These are phyloP conservation scores for Tetradesmus obliquus DNA, from an alignment of 139 green algal genomes.

Conservation along the genomic window DNA sequence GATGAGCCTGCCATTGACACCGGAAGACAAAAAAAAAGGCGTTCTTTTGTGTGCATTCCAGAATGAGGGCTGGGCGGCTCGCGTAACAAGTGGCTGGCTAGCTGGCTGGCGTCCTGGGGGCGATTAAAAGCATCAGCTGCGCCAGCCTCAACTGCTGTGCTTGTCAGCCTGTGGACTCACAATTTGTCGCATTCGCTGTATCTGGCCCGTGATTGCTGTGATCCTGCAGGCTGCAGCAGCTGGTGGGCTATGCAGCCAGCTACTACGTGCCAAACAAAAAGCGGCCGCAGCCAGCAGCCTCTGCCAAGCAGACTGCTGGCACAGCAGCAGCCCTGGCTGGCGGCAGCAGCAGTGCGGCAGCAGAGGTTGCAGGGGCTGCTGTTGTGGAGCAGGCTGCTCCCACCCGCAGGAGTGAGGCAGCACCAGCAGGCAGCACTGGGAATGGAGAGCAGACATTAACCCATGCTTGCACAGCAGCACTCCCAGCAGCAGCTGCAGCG, in stretches of 20 bases:
- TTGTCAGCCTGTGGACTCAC: too few relatives aligned
- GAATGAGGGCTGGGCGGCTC: background rate
- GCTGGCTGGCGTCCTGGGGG: background rate
- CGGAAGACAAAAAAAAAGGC: too few relatives aligned
- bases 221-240: constrained; percentile 2
- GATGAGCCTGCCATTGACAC: background rate
- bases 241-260: constrained; percentile 28
- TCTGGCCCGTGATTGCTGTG: background rate
- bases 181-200: too few relatives aligned
- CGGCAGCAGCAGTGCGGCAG: background rate
- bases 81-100: background rate
- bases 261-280: constrained; percentile 23
- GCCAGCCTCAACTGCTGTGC: background rate
- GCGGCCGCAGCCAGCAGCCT: background rate
- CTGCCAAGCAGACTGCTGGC: background rate
- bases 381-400: background rate
- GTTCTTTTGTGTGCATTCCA: background rate
- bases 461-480: background rate
- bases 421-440: background rate
- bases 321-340: background rate
- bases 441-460: background rate
- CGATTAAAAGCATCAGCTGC: background rate
- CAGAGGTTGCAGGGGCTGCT: background rate
- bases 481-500: background rate
- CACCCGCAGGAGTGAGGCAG: too few relatives aligned